These are phyloP conservation scores for Phanerochaete sordida DNA, from an alignment of 768 basidiomycete genomes.

Conservation along the genomic window DNA sequence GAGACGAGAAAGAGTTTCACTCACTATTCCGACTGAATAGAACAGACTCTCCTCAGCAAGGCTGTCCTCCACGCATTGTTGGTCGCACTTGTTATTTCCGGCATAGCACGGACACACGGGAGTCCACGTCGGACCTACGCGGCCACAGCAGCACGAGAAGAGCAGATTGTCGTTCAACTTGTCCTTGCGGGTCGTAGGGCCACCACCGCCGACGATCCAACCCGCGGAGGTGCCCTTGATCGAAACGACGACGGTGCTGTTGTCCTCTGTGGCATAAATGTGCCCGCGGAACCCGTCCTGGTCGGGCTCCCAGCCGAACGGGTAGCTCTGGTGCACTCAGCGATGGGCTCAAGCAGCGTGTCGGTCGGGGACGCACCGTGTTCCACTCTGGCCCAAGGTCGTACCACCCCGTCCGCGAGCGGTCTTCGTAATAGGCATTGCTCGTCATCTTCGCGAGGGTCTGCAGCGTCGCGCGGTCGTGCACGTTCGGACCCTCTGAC, in stretches of 20 bases:
- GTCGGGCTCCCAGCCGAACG: conserved; percentile 88
- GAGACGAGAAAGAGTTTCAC: conserved; percentile 21
- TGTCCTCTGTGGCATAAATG: conserved; percentile 79
- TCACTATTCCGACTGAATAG: conserved; percentile 80
- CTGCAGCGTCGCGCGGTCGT: conserved; percentile 66
- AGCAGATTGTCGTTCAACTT: conserved; percentile 94
- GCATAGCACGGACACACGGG: conserved; percentile 88
- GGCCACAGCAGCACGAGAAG: conserved; percentile 94
- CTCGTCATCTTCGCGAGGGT: conserved; percentile 86
- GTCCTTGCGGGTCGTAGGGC: conserved; percentile 84
- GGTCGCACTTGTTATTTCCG: conserved; percentile 72
- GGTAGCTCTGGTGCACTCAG: conserved; percentile 42
- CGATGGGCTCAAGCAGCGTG: background rate
- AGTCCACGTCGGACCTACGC: conserved; percentile 92
- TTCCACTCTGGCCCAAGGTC: conserved; percentile 62
- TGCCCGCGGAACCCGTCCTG: conserved; percentile 93
- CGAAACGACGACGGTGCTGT: conserved; percentile 81
- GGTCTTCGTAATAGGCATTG: conserved; percentile 67
- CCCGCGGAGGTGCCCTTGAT: conserved; percentile 92
- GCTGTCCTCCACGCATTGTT: conserved; percentile 75
- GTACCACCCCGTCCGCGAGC: conserved; percentile 65
- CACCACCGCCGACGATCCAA: conserved; percentile 65
- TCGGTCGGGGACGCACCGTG: conserved; percentile 34
- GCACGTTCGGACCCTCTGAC: conserved; percentile 67
- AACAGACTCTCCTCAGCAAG: conserved; percentile 82